Conservation (phyloP, 306 rosid species). For the Carpinus fangiana region DNA sequence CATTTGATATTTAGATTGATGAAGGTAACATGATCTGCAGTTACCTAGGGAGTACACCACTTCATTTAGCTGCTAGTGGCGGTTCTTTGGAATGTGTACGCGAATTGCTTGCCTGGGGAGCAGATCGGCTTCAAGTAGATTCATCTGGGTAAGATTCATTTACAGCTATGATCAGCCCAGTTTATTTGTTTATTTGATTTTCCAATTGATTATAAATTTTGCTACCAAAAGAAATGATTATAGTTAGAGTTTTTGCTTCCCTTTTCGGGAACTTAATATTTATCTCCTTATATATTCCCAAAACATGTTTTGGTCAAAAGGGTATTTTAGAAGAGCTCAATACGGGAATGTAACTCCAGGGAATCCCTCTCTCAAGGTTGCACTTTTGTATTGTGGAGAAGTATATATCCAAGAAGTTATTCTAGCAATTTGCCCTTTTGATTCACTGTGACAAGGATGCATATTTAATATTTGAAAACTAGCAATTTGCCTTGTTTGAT, state of each 20-base stretch:
- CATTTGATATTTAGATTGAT: slow-evolving; percentile 38
- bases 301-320: neutral
- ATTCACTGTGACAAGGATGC: neutral
- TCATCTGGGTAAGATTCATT: slow-evolving; percentile 61
- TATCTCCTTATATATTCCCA: neutral
- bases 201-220: neutral
- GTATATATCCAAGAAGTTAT: neutral
- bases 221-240: neutral
- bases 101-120: slow-evolving; percentile 88
- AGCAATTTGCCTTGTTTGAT: neutral
- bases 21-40: slow-evolving; percentile 47
- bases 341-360: neutral
- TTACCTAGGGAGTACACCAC: slow-evolving; percentile 76
- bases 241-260: neutral
- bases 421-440: neutral
- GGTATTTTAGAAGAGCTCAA: neutral
- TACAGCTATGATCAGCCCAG: neutral
- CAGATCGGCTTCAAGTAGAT: slow-evolving; percentile 79
- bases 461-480: neutral
- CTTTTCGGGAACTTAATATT: neutral
- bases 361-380: neutral
- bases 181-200: neutral
- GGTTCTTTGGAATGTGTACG: slow-evolving; percentile 86
- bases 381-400: neutral
- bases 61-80: slow-evolving; percentile 85